Percentiles rank a stretch among this genome's conserved stretches.
phyloP scores from a whole-genome alignment of 2,329 filamentous ascomycete genomes.

The Diaporthe vaccinii region DNA sequence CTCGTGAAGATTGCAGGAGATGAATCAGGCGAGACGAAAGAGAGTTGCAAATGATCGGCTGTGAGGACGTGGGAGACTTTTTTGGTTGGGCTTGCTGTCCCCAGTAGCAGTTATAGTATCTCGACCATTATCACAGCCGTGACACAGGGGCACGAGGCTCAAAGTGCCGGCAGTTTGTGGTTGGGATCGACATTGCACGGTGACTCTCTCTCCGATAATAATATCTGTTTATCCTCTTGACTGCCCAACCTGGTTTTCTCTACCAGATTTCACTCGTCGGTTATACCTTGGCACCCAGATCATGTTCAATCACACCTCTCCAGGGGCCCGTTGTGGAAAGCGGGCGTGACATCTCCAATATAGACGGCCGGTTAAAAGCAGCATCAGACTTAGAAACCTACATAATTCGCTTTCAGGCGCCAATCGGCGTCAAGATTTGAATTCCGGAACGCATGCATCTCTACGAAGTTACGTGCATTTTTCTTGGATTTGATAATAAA shows the following conservation, averaged over 20 bases:
- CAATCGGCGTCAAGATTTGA: slow-evolving; percentile 24
- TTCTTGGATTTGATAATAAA: background rate
- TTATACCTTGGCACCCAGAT: slow-evolving; percentile 10
- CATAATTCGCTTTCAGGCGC: background rate
- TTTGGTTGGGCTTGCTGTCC: background rate
- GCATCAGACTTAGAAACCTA: background rate
- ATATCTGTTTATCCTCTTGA: background rate
- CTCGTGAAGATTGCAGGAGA: background rate
- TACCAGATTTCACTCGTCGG: slow-evolving; percentile 6
- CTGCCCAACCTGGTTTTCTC: background rate
- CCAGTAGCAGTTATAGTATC: slow-evolving; percentile 18
- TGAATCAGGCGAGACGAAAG: background rate
- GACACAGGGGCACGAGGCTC: background rate
- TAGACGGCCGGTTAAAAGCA: slow-evolving; percentile 29
- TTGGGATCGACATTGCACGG: slow-evolving; percentile 23
- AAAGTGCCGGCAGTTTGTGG: slow-evolving; percentile 29
- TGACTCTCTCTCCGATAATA: slow-evolving; percentile 19
- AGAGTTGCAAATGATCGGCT: slow-evolving; percentile 17
- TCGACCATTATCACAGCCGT: slow-evolving; percentile 13
- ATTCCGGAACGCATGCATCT: background rate
- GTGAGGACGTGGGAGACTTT: background rate
- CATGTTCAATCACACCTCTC: slow-evolving; percentile 12
- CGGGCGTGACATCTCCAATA: slow-evolving; percentile 27
- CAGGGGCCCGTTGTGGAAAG: slow-evolving; percentile 11
- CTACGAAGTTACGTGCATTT: background rate